These are phyloP conservation scores for Blastobotrys raffinosifermentans DNA, from an alignment of 1,139 yeast genomes.

Conservation along the genomic window DNA sequence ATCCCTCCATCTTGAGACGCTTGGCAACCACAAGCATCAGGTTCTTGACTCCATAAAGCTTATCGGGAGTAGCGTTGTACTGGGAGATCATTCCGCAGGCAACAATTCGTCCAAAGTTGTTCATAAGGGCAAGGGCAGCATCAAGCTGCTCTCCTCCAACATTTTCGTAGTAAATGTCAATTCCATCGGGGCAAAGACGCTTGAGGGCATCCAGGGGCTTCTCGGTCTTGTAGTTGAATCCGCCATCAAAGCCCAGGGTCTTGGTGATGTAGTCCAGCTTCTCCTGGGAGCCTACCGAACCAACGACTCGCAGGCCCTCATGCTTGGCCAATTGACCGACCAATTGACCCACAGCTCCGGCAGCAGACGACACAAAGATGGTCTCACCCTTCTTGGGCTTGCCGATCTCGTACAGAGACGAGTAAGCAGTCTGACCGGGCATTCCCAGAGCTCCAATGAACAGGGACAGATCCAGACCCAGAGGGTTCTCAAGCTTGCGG, in stretches of 20 bases:
- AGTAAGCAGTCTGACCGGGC: conserved; percentile 59
- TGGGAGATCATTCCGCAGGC: conserved; percentile 62
- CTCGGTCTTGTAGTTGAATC: conserved; percentile 47
- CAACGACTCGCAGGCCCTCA: conserved; percentile 53
- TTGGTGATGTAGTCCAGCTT: conserved; percentile 51
- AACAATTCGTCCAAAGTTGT: conserved; percentile 33
- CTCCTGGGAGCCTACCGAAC: conserved; percentile 57
- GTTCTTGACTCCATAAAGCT: conserved; percentile 13
- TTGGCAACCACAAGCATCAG: conserved; percentile 11
- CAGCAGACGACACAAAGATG: conserved; percentile 58
- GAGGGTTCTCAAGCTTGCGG: conserved; percentile 8
- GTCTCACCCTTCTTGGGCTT: conserved; percentile 20
- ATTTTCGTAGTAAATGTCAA: conserved; percentile 33
- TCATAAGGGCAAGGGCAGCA: conserved; percentile 32
- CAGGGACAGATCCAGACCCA: conserved; percentile 9
- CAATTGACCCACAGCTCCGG: conserved; percentile 63
- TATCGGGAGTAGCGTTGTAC: conserved; percentile 29
- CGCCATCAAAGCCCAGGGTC: conserved; percentile 44
- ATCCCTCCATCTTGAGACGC: conserved; percentile 19
- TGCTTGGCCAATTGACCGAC: conserved; percentile 56
- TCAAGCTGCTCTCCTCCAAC: conserved; percentile 61
- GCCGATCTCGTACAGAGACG: conserved; percentile 41
- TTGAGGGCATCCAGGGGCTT: conserved; percentile 40
- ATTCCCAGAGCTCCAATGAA: conserved; percentile 48
- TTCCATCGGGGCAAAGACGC: conserved; percentile 34